These are phyloP conservation scores for Cyberlindnera japonica DNA, from an alignment of 805 yeast genomes.

Conservation along the genomic window DNA sequence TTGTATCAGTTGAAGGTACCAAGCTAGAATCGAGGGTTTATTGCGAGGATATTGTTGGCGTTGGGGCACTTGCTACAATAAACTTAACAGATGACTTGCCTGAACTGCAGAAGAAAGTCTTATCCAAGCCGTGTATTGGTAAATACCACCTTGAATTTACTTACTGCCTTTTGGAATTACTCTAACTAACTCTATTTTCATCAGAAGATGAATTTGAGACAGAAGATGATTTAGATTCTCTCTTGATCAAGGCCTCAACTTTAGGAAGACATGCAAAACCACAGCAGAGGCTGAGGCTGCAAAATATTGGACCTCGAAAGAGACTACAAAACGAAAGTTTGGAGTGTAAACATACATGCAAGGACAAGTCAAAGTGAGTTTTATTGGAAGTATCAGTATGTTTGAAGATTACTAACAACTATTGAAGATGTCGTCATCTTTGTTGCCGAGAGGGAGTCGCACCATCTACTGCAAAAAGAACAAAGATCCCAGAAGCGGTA, in stretches of 20 bases:
- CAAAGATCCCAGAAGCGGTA: not conserved
- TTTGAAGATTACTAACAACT: conserved; percentile 15
- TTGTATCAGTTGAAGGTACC: conserved; percentile 21
- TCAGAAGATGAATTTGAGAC: conserved; percentile 20
- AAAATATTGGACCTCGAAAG: too few species aligned
- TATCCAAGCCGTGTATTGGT: conserved; percentile 1
- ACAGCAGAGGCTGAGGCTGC: not conserved
- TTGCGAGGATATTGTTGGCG: conserved; percentile 39
- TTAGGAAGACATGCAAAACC: not conserved
- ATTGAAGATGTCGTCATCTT: conserved; percentile 38
- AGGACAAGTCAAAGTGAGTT: conserved; percentile 28
- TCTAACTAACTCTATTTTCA: conserved; percentile 11
- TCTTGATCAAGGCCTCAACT: conserved; percentile 23
- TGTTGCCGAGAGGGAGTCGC: conserved; percentile 47
- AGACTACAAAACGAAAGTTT: conserved; percentile 31
- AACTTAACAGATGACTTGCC: conserved; percentile 3
- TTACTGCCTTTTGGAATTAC: not conserved
- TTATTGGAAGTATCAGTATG: too few species aligned
- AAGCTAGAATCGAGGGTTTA: conserved; percentile 29
- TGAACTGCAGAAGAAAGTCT: not conserved
- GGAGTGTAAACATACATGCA: conserved; percentile 42
- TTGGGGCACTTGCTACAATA: conserved; percentile 16
- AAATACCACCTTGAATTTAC: conserved; percentile 10
- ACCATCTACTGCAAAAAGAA: conserved; percentile 6
- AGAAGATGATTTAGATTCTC: conserved; percentile 30